phyloP scores from a whole-genome alignment of 2,329 filamentous ascomycete species.

The Pseudopyrenochaeta lycopersici region DNA sequence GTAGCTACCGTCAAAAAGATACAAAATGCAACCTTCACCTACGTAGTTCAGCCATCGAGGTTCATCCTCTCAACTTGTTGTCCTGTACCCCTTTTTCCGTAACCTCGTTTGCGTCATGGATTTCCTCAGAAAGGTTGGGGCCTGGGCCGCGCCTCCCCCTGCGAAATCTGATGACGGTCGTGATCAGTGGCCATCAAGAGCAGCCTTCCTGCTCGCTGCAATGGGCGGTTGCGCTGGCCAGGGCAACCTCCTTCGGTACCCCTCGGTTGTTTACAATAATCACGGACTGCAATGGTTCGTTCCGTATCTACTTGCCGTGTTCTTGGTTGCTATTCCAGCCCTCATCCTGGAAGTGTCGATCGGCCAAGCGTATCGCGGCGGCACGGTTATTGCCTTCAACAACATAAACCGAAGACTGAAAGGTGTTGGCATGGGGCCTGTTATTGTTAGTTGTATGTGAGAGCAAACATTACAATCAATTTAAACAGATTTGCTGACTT shows the following conservation, averaged over 20 bases:
- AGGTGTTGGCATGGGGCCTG: slow-evolving; percentile 62
- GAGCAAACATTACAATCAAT: no score
- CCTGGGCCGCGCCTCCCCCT: slow-evolving; percentile 45
- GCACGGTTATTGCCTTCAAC: slow-evolving; percentile 63
- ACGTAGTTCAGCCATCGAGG: background rate
- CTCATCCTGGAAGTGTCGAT: slow-evolving; percentile 64
- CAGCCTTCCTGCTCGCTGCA: slow-evolving; percentile 65
- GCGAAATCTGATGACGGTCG: slow-evolving; percentile 53
- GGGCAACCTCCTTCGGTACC: slow-evolving; percentile 67
- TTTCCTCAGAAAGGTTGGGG: slow-evolving; percentile 30
- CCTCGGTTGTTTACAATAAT: slow-evolving; percentile 68
- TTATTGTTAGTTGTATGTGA: slow-evolving; percentile 55
- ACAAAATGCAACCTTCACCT: slow-evolving; percentile 20
- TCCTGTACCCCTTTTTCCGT: background rate
- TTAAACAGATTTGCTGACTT: background rate
- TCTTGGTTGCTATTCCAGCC: slow-evolving; percentile 65
- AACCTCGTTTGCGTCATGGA: slow-evolving; percentile 10
- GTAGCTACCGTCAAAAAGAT: slow-evolving; percentile 11
- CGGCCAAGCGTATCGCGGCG: slow-evolving; percentile 64
- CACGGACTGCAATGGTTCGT: slow-evolving; percentile 69
- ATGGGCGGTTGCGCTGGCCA: slow-evolving; percentile 68
- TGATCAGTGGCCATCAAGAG: slow-evolving; percentile 65
- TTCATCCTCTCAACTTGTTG: slow-evolving; percentile 1
- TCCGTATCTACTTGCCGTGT: slow-evolving; percentile 64
- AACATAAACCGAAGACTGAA: slow-evolving; percentile 63